Evolutionary conservation across 2,329 filamentous ascomycete species (phyloP), one percentile per base, ranked within the genome.

Genomic region (Colletotrichum simmondsii): DNA sequence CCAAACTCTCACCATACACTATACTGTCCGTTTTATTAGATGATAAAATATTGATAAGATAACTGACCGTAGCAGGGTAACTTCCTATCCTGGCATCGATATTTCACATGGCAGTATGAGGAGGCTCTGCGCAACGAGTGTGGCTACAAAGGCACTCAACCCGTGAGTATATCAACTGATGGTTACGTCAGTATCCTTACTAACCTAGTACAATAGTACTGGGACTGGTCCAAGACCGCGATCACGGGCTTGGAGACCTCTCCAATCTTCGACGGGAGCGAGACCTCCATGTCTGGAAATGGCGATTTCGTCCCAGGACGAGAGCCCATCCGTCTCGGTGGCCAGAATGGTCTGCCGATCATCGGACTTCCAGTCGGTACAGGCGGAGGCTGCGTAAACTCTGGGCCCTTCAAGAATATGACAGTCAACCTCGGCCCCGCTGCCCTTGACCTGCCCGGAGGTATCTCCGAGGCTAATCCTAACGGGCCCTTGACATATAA

Each of bases 371-470:
- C 87, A 0, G 81, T 86, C 0, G 89, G 87, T 7, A 81, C 80
- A 1, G 90, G 90, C 4, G 89, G 90, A 52, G 90, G 89, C 28
- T 91, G 88, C 76, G 82, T 91, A 3, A 81, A 78, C 16, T 82
- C 80, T 0, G 88, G 88, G 0, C 89, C 89, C 2, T 84, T 90
- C n/a, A 78, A 77, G 32, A 79, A 84, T 74, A 81, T 84, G 77
- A 79, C 72, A 1, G 80, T 86, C 65, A 85, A 83, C 67, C 77
- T 86, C 2, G 84, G 84, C 0, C 84, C 84, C 16, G 79, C 80
- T 7, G 77, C 79, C 4, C 79, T 79, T 5, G 77, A 79, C 11
- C 65, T 78, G 2, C 78, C 79, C 5, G 79, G 78, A 1, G 80
- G 65, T 71, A 37, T 57, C 71, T 75, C 75, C 6, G 71, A 71